These are phyloP conservation scores for Ambrosiella xylebori DNA, from an alignment of 2,329 filamentous ascomycete genomes.

Conservation along the genomic window DNA sequence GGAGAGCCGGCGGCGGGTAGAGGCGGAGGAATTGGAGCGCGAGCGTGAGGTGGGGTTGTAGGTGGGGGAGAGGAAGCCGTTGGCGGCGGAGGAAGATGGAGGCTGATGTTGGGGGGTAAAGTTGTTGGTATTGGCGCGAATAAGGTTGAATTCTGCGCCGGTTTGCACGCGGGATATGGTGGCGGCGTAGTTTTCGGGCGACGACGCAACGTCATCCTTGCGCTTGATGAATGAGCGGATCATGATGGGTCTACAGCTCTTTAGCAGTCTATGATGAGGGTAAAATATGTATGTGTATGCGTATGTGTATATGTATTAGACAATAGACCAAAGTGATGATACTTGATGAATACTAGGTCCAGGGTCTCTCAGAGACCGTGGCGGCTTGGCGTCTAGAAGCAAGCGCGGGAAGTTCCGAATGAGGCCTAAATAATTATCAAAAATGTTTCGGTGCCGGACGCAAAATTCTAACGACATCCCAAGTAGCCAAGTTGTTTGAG, in stretches of 20 bases:
- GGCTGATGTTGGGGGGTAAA: constrained; percentile 16
- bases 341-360: background rate
- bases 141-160: constrained; percentile 59
- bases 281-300: too few species aligned
- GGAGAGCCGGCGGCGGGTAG: constrained; percentile 38
- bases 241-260: constrained; percentile 21
- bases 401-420: background rate
- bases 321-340: background rate
- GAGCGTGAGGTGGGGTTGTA: constrained; percentile 15
- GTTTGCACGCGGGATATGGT: constrained; percentile 21
- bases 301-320: too few species aligned
- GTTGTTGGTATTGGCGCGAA: constrained; percentile 73
- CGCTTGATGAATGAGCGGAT: constrained; percentile 38
- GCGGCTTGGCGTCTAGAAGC: background rate
- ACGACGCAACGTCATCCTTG: constrained; percentile 29
- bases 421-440: too few species aligned
- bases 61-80: constrained; percentile 9
- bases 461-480: too few species aligned
- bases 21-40: constrained; percentile 31
- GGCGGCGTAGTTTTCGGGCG: constrained; percentile 20
- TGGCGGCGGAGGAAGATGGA: constrained; percentile 15
- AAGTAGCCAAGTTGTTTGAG: too few species aligned
- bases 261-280: too few species aligned
- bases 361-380: background rate
- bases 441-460: too few species aligned